Evolutionary conservation across 192 early-diverging fungal species (phyloP).

Genomic region (Lobosporangium transversale): DNA sequence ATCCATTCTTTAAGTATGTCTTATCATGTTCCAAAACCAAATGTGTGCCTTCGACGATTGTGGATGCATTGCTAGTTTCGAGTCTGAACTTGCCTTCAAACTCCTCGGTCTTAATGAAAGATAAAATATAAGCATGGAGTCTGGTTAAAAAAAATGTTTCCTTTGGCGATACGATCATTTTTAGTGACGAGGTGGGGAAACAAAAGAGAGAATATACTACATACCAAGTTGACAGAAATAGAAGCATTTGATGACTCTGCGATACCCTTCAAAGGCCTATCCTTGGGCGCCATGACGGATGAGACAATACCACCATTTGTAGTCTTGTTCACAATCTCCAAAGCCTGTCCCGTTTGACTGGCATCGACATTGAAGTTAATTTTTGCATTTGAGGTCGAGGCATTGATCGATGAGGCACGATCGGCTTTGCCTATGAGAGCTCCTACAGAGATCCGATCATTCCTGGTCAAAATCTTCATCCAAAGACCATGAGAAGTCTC

Average conservation of each 20-base stretch:
- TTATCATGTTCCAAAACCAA: conserved; percentile 13
- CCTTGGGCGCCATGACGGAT: conserved; percentile 27
- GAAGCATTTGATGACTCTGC: conserved; percentile 15
- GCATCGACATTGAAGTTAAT: conserved; percentile 31
- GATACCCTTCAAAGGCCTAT: conserved; percentile 5
- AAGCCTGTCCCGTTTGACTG: conserved; percentile 17
- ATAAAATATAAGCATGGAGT: neutral
- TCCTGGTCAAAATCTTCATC: conserved; percentile 18
- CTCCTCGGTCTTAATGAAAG: conserved; percentile 28
- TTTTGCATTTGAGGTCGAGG: conserved; percentile 8
- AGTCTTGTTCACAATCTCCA: conserved; percentile 12
- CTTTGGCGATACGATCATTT: neutral
- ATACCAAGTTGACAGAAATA: conserved; percentile 39
- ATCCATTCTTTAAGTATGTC: conserved; percentile 22
- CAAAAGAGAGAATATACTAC: neutral
- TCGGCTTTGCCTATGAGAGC: conserved; percentile 29
- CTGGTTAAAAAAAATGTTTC: neutral
- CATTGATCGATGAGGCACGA: conserved; percentile 11
- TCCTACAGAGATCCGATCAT: conserved; percentile 14
- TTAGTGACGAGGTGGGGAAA: neutral
- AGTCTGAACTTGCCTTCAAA: conserved; percentile 30
- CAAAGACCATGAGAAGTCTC: conserved; percentile 22
- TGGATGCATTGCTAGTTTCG: conserved; percentile 8
- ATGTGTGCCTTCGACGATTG: conserved; percentile 28
- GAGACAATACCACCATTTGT: conserved; percentile 13